Evolutionary conservation across 176 grass and related monocot species (phyloP).

Genomic region (Bonia amplexicaulis): DNA sequence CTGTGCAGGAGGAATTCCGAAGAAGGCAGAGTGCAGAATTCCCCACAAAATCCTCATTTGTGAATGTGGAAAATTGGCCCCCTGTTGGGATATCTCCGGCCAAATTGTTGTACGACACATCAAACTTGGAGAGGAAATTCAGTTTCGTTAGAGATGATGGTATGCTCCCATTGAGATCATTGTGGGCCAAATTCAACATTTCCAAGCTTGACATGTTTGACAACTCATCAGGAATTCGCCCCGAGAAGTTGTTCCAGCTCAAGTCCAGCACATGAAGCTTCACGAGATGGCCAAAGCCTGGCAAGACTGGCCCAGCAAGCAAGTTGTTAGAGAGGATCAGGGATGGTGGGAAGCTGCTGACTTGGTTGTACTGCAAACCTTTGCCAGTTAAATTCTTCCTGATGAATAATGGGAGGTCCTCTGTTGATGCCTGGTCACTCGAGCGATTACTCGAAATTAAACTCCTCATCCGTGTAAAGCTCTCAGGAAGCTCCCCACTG

Average conservation of each 20-base stretch:
- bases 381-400: slow-evolving; percentile 67
- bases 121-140: slow-evolving; percentile 81
- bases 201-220: slow-evolving; percentile 79
- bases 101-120: slow-evolving; percentile 73
- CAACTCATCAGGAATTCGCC: slow-evolving; percentile 60
- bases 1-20: slow-evolving; percentile 23
- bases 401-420: slow-evolving; percentile 61
- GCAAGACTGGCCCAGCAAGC: slow-evolving; percentile 47
- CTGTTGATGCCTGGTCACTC: slow-evolving; percentile 19
- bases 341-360: slow-evolving; percentile 77
- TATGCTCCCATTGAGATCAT: slow-evolving; percentile 78
- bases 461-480: slow-evolving; percentile 57
- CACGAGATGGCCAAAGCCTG: slow-evolving; percentile 58
- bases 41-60: slow-evolving; percentile 53
- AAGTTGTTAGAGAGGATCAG: slow-evolving; percentile 61
- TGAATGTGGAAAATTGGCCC: slow-evolving; percentile 79
- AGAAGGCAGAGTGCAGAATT: slow-evolving; percentile 61
- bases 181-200: slow-evolving; percentile 59
- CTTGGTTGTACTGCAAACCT: slow-evolving; percentile 82
- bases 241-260: slow-evolving; percentile 70
- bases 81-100: slow-evolving; percentile 58
- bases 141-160: slow-evolving; percentile 60
- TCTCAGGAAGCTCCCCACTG: slow-evolving; percentile 57
- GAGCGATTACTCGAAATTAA: slow-evolving; percentile 34
- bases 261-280: slow-evolving; percentile 62